Evolutionary conservation across 148 eudicot species (phyloP), one percentile per base, ranked within the genome.

Genomic region (Camellia sinensis): DNA sequence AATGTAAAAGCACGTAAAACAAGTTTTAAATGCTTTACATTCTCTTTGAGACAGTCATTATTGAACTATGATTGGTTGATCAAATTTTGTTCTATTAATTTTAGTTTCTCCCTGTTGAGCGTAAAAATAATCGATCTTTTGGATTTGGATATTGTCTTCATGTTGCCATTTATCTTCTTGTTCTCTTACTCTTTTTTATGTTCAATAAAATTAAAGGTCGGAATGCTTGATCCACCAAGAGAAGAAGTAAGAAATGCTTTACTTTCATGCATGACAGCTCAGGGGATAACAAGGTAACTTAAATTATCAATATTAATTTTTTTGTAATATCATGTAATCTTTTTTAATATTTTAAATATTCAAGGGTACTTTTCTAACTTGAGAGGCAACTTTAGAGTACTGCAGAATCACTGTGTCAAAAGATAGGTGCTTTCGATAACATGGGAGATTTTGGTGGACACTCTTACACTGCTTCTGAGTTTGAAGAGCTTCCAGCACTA

Each of bases 151-250:
- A 41, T 68, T 41, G 5, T 48, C 46, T 65, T 62, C n/a, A 11
- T 75, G 14, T 48, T 69, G 48, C 14, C 13, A 48, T 37, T 64
- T 14, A 13, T 73, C n/a, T n/a, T n/a, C n/a, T n/a, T n/a, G n/a
- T n/a, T n/a, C n/a, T n/a, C n/a, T n/a, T n/a, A n/a, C n/a, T n/a
- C n/a, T n/a, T n/a, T n/a, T n/a, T n/a, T n/a, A n/a, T n/a, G n/a
- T n/a, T n/a, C n/a, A n/a, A n/a, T 5, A 5, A 18, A 29, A 53
- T 40, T 83, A 40, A 83, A 96, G 99, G 97, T 96, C 73, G 99
- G 99, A 77, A 96, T 96, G 99, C 97, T 96, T 87, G 99, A 96
- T 89, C 99, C 99, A 67, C 98, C 99, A 75, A 89, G 99, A 85
- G 95, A 90, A 77, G 99, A 94, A 86, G 99, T 92, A 68, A 87